Conservation (phyloP, 192 early-diverging fungal species). For the Phycomyces blakesleeanus region DNA sequence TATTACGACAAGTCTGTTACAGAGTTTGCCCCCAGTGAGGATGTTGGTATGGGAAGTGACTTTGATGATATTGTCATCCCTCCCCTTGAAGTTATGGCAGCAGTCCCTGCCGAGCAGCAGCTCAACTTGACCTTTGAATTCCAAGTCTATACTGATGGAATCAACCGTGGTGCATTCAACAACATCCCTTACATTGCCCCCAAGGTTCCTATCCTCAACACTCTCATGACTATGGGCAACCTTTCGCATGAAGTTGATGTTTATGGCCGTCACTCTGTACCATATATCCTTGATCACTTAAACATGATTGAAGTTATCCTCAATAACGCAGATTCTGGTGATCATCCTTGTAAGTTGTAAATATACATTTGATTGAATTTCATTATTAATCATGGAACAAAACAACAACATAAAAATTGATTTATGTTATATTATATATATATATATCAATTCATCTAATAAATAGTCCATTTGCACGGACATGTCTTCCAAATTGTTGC, state of each 20-base stretch:
- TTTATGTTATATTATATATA: no score
- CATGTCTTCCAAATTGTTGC: constrained; percentile 78
- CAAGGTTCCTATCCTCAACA: constrained; percentile 62
- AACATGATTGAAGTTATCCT: constrained; percentile 66
- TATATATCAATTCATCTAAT: no score
- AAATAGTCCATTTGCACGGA: constrained; percentile 79
- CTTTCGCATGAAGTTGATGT: constrained; percentile 45
- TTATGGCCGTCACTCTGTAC: constrained; percentile 63
- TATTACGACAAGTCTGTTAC: constrained; percentile 40
- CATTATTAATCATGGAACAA: no score
- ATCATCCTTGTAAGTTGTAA: constrained; percentile 44
- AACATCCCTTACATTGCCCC: constrained; percentile 63
- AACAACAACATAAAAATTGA: no score
- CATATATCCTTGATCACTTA: constrained; percentile 58
- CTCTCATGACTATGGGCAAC: constrained; percentile 58
- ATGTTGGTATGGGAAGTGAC: constrained; percentile 31
- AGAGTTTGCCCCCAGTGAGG: constrained; percentile 20
- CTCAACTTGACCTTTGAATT: constrained; percentile 58
- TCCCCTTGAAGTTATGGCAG: constrained; percentile 40
- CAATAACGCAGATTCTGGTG: constrained; percentile 71
- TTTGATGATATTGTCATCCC: constrained; percentile 58
- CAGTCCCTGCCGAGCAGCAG: constrained; percentile 44
- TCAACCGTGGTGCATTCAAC: constrained; percentile 84
- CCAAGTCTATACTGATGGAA: constrained; percentile 63
- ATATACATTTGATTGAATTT: no score